A percentile compares a stretch with the other conserved stretches of the same genome.
These are phyloP conservation scores for Chimonanthus salicifolius DNA, from an alignment of 164 flowering plant species.

Conservation along the genomic window DNA sequence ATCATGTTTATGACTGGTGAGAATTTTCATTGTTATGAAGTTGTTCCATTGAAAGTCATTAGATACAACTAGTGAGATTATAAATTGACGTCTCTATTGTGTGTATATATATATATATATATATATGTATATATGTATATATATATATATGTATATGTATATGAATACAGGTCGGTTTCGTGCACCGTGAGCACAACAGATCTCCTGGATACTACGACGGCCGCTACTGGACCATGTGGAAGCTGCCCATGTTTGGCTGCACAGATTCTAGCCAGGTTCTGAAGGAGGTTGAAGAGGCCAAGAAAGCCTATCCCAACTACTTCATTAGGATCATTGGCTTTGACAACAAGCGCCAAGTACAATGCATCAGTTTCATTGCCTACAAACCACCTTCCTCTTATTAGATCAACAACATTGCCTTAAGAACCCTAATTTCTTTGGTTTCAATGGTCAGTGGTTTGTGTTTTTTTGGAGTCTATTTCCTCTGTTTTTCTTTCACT, in stretches of 20 bases:
- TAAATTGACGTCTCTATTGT: too few relatives aligned
- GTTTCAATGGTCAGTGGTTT: neutral
- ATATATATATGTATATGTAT: too few relatives aligned
- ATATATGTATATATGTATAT: too few relatives aligned
- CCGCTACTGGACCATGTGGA: constrained; percentile 91
- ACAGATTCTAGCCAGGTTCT: constrained; percentile 56
- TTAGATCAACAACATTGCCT: neutral
- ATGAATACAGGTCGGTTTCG: constrained; percentile 24
- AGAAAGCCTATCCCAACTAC: constrained; percentile 52
- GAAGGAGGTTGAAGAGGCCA: constrained; percentile 49
- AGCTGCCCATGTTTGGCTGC: constrained; percentile 90
- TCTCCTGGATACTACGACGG: constrained; percentile 85
- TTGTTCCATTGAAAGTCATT: too few relatives aligned
- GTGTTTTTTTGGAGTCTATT: neutral
- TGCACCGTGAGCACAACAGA: constrained; percentile 25
- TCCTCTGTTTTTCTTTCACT: neutral
- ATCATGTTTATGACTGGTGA: too few relatives aligned
- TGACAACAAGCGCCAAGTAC: constrained; percentile 81
- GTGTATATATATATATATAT: too few relatives aligned
- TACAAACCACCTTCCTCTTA: constrained; percentile 40
- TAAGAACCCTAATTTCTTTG: neutral
- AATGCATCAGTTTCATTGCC: constrained; percentile 81
- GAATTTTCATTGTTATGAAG: too few relatives aligned
- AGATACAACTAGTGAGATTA: too few relatives aligned
- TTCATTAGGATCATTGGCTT: constrained; percentile 66